These are phyloP conservation scores for Bondarzewia mesenterica DNA, from an alignment of 1,284 basidiomycete genomes.

Conservation along the genomic window DNA sequence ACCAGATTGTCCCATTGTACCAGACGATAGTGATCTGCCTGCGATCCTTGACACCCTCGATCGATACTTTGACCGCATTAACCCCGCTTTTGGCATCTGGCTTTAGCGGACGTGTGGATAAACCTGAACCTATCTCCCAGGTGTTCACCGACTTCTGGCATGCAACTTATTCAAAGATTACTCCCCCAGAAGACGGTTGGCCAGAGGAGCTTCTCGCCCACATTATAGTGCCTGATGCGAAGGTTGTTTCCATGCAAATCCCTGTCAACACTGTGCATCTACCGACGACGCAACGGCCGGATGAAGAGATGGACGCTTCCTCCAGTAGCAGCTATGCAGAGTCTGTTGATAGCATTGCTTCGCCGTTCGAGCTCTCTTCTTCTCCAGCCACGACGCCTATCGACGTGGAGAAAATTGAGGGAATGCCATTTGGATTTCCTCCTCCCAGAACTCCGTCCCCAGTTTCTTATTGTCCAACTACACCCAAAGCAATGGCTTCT, in stretches of 20 bases:
- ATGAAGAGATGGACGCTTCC: no score
- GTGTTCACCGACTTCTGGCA: conserved; percentile 57
- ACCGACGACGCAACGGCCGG: background rate
- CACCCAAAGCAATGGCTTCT: conserved; percentile 3
- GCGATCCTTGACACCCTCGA: conserved; percentile 31
- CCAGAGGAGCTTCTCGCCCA: conserved; percentile 29
- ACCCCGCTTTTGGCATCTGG: conserved; percentile 42
- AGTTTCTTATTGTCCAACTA: conserved; percentile 2
- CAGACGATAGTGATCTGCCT: conserved; percentile 44
- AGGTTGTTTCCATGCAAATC: background rate
- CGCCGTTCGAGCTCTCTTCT: no score
- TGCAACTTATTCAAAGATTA: conserved; percentile 28
- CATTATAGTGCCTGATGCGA: background rate
- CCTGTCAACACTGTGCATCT: background rate
- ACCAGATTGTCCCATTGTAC: conserved; percentile 50
- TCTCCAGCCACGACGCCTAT: background rate
- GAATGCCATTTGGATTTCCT: background rate
- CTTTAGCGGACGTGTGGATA: conserved; percentile 40
- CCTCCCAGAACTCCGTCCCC: background rate
- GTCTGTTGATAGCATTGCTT: no score
- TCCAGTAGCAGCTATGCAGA: no score
- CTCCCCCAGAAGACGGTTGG: conserved; percentile 42
- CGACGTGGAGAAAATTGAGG: background rate
- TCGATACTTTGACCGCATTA: conserved; percentile 34
- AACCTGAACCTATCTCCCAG: conserved; percentile 29